Evolutionary conservation across 108 stramenopile species (phyloP).

Genomic region (Poteriospumella lacustris): DNA sequence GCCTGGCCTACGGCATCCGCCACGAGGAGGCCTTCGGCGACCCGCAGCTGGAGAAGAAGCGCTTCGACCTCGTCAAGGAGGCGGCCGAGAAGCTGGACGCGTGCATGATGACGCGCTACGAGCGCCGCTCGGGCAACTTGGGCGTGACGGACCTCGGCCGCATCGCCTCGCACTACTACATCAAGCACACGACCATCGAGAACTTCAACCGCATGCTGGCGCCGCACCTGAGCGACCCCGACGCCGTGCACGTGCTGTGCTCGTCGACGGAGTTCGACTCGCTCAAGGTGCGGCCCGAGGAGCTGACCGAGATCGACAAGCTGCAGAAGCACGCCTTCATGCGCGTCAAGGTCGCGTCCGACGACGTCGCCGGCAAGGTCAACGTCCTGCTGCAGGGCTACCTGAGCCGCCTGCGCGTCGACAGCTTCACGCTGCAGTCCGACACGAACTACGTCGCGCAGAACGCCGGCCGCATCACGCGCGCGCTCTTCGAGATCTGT

Average conservation of each 20-base stretch:
- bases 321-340: conserved; percentile 55
- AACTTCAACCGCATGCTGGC: conserved; percentile 78
- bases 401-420: conserved; percentile 64
- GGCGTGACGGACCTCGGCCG: conserved; percentile 85
- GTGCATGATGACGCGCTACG: conserved; percentile 71
- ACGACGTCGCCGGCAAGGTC: conserved; percentile 78
- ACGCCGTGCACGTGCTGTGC: conserved; percentile 74
- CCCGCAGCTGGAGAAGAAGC: conserved; percentile 56
- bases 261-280: conserved; percentile 90
- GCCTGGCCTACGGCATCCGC: conserved; percentile 83
- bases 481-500: conserved; percentile 95
- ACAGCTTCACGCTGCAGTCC: conserved; percentile 82
- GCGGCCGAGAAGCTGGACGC: conserved; percentile 75
- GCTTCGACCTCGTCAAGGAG: conserved; percentile 64
- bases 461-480: conserved; percentile 86
- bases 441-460: conserved; percentile 95
- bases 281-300: conserved; percentile 86
- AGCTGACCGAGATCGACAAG: conserved; percentile 66
- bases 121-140: conserved; percentile 73
- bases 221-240: conserved; percentile 64
- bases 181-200: conserved; percentile 83
- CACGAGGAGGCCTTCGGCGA: conserved; percentile 66
- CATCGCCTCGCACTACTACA: conserved; percentile 96
- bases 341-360: conserved; percentile 56
- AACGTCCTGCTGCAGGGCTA: conserved; percentile 83